These are phyloP conservation scores for Lentinula lateritia DNA, from an alignment of 768 basidiomycete species.

Conservation along the genomic window DNA sequence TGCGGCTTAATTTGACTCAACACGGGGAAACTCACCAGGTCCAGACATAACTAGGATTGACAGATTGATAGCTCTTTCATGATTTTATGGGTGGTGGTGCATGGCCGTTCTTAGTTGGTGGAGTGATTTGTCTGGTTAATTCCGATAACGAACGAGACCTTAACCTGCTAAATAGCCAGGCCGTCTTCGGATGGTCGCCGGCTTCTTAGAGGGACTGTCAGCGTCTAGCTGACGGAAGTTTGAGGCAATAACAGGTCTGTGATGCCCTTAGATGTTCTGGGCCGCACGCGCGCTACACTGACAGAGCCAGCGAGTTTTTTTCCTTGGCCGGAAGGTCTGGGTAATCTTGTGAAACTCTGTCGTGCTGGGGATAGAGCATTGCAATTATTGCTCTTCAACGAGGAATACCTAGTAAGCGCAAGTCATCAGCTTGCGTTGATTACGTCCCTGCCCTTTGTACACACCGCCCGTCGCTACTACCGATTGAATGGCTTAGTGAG, in stretches of 20 bases:
- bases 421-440: conserved; percentile 88
- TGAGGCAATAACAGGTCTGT: too few species aligned
- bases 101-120: conserved; percentile 88
- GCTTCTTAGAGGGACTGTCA: conserved; percentile 28
- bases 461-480: conserved; percentile 89
- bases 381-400: conserved; percentile 91
- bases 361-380: conserved; percentile 86
- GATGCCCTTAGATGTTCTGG: too few species aligned
- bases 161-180: conserved; percentile 89
- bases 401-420: conserved; percentile 86
- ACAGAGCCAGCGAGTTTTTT: conserved; percentile 19
- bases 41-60: conserved; percentile 73
- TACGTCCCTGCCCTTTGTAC: conserved; percentile 90
- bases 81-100: conserved; percentile 85
- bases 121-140: conserved; percentile 98
- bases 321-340: conserved; percentile 69
- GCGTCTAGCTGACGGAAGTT: too few species aligned
- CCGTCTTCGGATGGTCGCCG: conserved; percentile 66
- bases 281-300: too few species aligned
- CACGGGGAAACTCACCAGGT: conserved; percentile 79
- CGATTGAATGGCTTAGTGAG: conserved; percentile 90
- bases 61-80: conserved; percentile 83
- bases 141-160: conserved; percentile 93
- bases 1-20: conserved; percentile 85
- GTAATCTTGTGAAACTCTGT: conserved; percentile 78